A percentile compares a stretch with the other conserved stretches of the same genome.
Evolutionary conservation across 2,329 filamentous ascomycete species (phyloP).

Genomic region (Alternaria triticimaculans): DNA sequence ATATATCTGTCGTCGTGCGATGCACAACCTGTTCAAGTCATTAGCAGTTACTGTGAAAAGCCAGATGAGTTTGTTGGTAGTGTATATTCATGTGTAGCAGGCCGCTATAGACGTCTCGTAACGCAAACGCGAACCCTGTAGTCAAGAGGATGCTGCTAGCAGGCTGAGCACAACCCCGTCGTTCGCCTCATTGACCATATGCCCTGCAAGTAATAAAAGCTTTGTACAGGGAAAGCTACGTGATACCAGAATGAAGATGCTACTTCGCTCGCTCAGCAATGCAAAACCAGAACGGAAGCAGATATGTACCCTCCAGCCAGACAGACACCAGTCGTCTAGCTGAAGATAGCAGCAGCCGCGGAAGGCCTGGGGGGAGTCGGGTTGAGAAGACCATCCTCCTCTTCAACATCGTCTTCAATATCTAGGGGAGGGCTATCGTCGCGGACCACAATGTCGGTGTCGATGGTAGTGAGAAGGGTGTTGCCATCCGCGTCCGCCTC

Average conservation of each 20-base stretch:
- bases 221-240: not conserved
- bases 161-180: fast-evolving
- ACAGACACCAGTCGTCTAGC: not conserved
- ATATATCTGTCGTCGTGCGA: not conserved
- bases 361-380: not conserved
- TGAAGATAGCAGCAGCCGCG: not conserved
- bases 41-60: not conserved
- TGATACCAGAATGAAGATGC: not conserved
- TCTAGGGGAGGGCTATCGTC: not conserved
- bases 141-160: fast-evolving
- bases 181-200: fast-evolving
- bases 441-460: not conserved
- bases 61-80: too few relatives aligned
- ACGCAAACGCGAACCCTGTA: not conserved
- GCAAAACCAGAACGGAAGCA: not conserved
- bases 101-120: not conserved
- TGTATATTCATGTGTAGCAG: not conserved
- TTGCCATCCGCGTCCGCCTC: not conserved
- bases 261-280: not conserved
- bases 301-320: not conserved
- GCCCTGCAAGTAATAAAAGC: not conserved
- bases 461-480: not conserved
- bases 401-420: not conserved
- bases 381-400: not conserved
- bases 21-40: too few relatives aligned